Evolutionary conservation across 768 basidiomycete genomes (phyloP), one percentile per base, ranked within the genome.

Genomic region (Amanita phalloides): DNA sequence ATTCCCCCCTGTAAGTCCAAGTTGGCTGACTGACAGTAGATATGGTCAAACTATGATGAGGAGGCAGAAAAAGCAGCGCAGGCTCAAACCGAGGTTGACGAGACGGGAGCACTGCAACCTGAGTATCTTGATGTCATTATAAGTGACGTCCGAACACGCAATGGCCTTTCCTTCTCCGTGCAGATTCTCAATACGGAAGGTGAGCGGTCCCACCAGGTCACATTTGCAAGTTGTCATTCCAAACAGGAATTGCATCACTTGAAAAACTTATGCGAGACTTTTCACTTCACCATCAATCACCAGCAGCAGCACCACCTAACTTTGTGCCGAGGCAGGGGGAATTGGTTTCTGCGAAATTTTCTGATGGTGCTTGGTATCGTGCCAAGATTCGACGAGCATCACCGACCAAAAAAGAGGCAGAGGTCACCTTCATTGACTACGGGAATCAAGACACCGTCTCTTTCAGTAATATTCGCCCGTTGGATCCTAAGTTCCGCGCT

Each of bases 251-350:
- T 54, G 89, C 88, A 8, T 83, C 86, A 4, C 74, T 99, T 53
- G 95, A 96, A 61, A 86, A 89, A 63, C 74, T 99, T 54, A 98
- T 98, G 95, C 75, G 74, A 48, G 93, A 98, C 54, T 96, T 99
- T 61, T 87, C 90, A 5, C 61, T 87, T 33, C 82, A 94, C 65
- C 91, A 98, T 68, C 79, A 79, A 42, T 77, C 80, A 39, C 75
- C 82, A 11, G 67, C 76, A 3, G 63, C 74, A 20, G 64, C 77
- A 14, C 74, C 87, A 3, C 58, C 84, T n/a, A 79, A 76, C 46
- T 94, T 92, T 60, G 71, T 73, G 4, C 95, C 95, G 0, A 83
- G 81, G 62, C 80, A 77, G 17, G 93, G 93, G 6, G 93, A 97
- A 52, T 73, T 97, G 25, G 90, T 99, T 14, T 91, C 90, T 10